phyloP scores from a whole-genome alignment of 495 filamentous ascomycete species.

The Penicillium argentinense region DNA sequence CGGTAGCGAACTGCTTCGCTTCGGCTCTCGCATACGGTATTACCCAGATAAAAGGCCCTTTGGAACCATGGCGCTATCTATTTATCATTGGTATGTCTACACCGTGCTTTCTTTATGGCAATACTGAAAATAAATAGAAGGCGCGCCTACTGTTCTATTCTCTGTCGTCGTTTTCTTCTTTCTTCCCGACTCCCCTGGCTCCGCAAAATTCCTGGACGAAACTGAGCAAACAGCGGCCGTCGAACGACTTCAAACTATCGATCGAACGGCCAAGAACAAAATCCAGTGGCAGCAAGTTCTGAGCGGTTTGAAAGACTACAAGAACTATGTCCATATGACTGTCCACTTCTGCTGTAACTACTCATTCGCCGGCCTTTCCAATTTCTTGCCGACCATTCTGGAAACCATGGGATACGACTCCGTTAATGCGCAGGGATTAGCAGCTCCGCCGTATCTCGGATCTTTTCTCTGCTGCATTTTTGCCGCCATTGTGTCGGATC shows the following conservation, averaged over 20 bases:
- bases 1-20: conserved; percentile 73
- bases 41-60: conserved; percentile 38
- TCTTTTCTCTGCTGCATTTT: conserved; percentile 62
- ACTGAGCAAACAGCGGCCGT: conserved; percentile 46
- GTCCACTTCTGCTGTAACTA: conserved; percentile 33
- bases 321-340: conserved; percentile 28
- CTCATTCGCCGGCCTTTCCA: conserved; percentile 51
- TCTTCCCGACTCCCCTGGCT: conserved; percentile 65
- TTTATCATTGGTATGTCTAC: conserved; percentile 28
- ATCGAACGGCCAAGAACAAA: conserved; percentile 22
- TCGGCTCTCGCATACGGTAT: conserved; percentile 75
- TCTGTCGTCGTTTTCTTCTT: conserved; percentile 59
- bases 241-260: conserved; percentile 26
- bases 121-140: conserved; percentile 60
- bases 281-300: conserved; percentile 23
- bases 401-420: conserved; percentile 65
- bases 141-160: conserved; percentile 64
- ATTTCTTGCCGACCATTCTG: conserved; percentile 74
- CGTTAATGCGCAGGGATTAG: conserved; percentile 68
- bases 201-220: conserved; percentile 62
- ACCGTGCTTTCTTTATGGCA: conserved; percentile 2
- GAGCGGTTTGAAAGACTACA: conserved; percentile 25
- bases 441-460: conserved; percentile 71
- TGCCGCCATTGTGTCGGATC: conserved; percentile 64
- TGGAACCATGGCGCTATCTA: conserved; percentile 27